These are phyloP conservation scores for Eutrema heterophyllum DNA, from an alignment of 345 rosid genomes.

Conservation along the genomic window DNA sequence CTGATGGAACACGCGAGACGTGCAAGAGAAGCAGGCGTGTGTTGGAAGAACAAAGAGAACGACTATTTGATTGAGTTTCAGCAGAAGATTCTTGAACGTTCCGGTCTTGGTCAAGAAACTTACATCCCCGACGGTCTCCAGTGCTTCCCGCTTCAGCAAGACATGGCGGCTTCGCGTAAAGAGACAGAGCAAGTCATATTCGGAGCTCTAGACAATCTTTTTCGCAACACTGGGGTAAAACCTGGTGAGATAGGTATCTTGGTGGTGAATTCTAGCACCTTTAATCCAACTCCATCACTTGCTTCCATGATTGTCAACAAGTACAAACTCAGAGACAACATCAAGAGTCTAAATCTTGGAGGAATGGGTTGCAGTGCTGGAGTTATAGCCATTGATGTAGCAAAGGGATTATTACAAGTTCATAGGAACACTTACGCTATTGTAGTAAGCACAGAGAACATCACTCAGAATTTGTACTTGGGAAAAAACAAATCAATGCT, in stretches of 20 bases:
- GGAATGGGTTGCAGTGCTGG: slow-evolving; percentile 65
- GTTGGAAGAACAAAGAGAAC: slow-evolving; percentile 57
- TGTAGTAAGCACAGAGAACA: slow-evolving; percentile 57
- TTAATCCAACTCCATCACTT: slow-evolving; percentile 44
- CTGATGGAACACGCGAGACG: slow-evolving; percentile 79
- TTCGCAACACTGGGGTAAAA: slow-evolving; percentile 59
- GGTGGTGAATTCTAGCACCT: slow-evolving; percentile 30
- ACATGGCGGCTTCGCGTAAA: slow-evolving; percentile 78
- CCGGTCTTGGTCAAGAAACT: slow-evolving; percentile 93
- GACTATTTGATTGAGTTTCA: slow-evolving; percentile 60
- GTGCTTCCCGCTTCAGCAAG: slow-evolving; percentile 68
- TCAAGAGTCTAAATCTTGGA: slow-evolving; percentile 43
- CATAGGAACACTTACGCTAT: slow-evolving; percentile 49
- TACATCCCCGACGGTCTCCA: slow-evolving; percentile 73
- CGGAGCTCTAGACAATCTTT: slow-evolving; percentile 75
- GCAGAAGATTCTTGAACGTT: slow-evolving; percentile 72
- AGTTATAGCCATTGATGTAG: slow-evolving; percentile 46
- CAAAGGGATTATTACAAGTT: slow-evolving; percentile 42
- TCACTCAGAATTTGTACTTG: slow-evolving; percentile 39
- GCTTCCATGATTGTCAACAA: slow-evolving; percentile 40
- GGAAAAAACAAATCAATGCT: slow-evolving; percentile 61
- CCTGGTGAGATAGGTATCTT: slow-evolving; percentile 67
- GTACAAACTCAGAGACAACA: slow-evolving; percentile 44
- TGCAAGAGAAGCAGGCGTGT: slow-evolving; percentile 71
- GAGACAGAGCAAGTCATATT: slow-evolving; percentile 92